Evolutionary conservation across 345 rosid species (phyloP), one percentile per base, ranked within the genome.

Genomic region (Populus deltoides): DNA sequence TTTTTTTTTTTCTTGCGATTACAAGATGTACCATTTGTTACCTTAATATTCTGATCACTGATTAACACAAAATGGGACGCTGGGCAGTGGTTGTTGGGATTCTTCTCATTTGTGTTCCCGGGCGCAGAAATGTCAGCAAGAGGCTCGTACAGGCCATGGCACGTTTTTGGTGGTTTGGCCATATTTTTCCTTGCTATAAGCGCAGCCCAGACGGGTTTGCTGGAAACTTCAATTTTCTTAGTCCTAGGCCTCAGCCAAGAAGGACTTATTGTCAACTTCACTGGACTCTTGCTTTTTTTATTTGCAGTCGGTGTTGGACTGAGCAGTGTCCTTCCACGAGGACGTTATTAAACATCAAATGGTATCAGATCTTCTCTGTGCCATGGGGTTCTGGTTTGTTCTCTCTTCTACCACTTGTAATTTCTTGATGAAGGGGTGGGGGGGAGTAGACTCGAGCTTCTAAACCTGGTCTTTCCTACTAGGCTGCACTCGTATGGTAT

Each of bases 231-330:
- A 78, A 35, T 51, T 9, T 15, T 1, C 7, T 61, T 79, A 39
- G 72, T 62, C 12, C 75, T 86, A 16, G 38, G 49, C 31, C 74
- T 67, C 7, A 25, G 45, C 78, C 89, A 75, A 66, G 83, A 86
- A 57, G 90, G 87, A 17, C 87, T 85, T 22, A 75, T 89, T 3
- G 33, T 87, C 68, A 90, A 90, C 79, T 90, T 86, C 73, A 86
- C 71, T 9, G 89, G 89, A 24, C 83, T 89, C 35, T 51, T 87
- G 41, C 83, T 86, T 57, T 31, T 87, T 74, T 84, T 90, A 1
- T 89, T 84, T 66, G 90, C 85, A 4, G 62, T 76, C 71, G 29
- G 76, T 47, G 89, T 90, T 63, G 88, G 88, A 74, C 78, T 89
- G 1, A 59, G 72, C 36, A 69, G 77, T 24, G 70, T 84, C 36